A percentile compares a stretch with the other conserved stretches of the same genome.
These are phyloP conservation scores for Trichosporon sp. DNA, from an alignment of 1,284 basidiomycete species.

Conservation along the genomic window DNA sequence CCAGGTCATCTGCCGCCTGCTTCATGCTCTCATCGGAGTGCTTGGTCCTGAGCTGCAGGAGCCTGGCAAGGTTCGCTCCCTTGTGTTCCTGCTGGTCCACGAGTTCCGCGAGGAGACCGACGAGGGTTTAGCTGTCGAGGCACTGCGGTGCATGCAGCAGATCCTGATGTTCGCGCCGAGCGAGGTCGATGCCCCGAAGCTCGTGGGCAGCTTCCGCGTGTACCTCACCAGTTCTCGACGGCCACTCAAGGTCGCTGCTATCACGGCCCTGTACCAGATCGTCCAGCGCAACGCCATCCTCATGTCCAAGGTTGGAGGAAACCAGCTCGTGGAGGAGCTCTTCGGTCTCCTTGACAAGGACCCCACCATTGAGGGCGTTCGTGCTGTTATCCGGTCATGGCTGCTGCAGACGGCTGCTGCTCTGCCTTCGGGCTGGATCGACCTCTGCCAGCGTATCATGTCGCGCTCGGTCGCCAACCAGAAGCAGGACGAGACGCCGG, in stretches of 20 bases:
- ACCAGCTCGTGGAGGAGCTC: conserved; percentile 86
- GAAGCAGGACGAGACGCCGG: conserved; percentile 53
- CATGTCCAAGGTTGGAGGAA: conserved; percentile 90
- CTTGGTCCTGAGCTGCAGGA: conserved; percentile 95
- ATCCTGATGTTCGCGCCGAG: conserved; percentile 92
- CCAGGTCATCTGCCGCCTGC: conserved; percentile 82
- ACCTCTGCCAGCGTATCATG: conserved; percentile 96
- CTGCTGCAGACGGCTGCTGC: conserved; percentile 86
- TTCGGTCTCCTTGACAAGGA: conserved; percentile 91
- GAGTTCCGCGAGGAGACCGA: conserved; percentile 82
- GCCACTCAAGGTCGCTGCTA: conserved; percentile 85
- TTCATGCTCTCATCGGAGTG: conserved; percentile 88
- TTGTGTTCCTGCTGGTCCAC: conserved; percentile 78
- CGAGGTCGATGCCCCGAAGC: conserved; percentile 69
- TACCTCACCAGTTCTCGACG: conserved; percentile 73
- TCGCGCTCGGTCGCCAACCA: conserved; percentile 49
- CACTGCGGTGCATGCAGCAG: conserved; percentile 92
- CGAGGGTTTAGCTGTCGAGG: conserved; percentile 84
- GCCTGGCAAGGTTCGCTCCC: conserved; percentile 68
- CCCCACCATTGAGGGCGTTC: conserved; percentile 87
- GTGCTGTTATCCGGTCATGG: conserved; percentile 92
- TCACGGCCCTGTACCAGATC: conserved; percentile 93
- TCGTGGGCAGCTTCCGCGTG: conserved; percentile 67
- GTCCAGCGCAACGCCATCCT: conserved; percentile 89
- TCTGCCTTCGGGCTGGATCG: conserved; percentile 96